Evolutionary conservation across 495 filamentous ascomycete genomes (phyloP).

Genomic region (Immersiella caudata): DNA sequence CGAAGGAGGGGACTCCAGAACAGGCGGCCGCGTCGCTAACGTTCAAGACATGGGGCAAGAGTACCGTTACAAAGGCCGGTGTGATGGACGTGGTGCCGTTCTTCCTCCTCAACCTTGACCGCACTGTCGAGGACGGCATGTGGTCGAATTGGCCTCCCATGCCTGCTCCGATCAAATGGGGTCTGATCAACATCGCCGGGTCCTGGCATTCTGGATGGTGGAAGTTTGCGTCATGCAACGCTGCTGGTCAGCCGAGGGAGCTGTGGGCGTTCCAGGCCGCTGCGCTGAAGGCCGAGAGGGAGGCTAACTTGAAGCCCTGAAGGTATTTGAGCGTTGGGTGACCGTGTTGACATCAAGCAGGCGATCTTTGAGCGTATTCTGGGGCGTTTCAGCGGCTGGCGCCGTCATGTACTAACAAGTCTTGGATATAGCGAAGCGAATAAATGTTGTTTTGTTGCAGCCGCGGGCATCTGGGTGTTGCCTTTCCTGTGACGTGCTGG

Average conservation of each 20-base stretch:
- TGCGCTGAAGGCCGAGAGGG: constrained; percentile 21
- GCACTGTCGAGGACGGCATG: constrained; percentile 55
- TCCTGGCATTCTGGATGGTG: constrained; percentile 52
- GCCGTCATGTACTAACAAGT: background rate
- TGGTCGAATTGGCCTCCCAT: constrained; percentile 57
- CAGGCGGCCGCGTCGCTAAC: constrained; percentile 32
- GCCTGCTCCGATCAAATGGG: constrained; percentile 51
- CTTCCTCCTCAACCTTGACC: constrained; percentile 60
- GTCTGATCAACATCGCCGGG: constrained; percentile 49
- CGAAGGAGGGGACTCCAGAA: constrained; percentile 43
- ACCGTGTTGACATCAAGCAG: background rate
- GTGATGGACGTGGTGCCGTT: constrained; percentile 56
- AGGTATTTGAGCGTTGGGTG: too few species aligned
- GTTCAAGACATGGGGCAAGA: constrained; percentile 53
- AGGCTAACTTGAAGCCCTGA: constrained; percentile 36
- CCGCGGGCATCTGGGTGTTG: too few species aligned
- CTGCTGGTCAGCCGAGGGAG: constrained; percentile 45
- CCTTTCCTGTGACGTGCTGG: too few species aligned
- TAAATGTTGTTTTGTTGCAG: background rate
- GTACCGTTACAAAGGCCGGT: constrained; percentile 54
- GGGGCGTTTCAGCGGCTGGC: background rate
- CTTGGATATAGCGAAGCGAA: background rate
- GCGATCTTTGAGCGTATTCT: background rate
- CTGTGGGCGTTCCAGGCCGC: constrained; percentile 41
- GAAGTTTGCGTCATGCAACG: constrained; percentile 56